Base-by-base conservation (phyloP, 2,329 filamentous ascomycete species). In the Alternaria brassicae region DNA sequence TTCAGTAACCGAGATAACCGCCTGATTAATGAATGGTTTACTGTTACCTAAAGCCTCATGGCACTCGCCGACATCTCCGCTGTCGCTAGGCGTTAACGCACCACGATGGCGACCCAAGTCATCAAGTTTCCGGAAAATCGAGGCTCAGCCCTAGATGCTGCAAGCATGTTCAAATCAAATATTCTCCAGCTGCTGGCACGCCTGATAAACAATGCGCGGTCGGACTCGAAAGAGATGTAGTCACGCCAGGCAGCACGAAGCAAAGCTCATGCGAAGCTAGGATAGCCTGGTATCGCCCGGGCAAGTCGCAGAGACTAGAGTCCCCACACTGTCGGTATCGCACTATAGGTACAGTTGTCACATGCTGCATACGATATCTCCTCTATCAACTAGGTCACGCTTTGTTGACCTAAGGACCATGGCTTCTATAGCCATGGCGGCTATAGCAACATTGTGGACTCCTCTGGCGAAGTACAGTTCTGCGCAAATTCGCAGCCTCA, bases 231-330 rank as follows among this genome's bases (percentile, higher is more conserved):
- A 30, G 23, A 17, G 13, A 21, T 32, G 19, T 17, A 52, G 17
- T 9, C 13, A 47, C 44, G 25, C 27, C 36, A n/a, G 21, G 36
- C 28, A 34, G 25, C 36, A 32, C 25, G 25, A 21, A 47, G 41
- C 52, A 41, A 47, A 34, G 42, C 47, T 47, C 41, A 47, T 54
- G 40, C 52, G 32, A 47, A 32, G 25, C 52, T 27, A 47, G 41
- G 23, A 44, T 32, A 21, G 17, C 32, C 52, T 47, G 13, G 52
- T 36, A 36, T 37, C 17, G 21, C 41, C 52, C 52, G 34, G 52
- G 52, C 32, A 45, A 34, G 17, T 36, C 34, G 34, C 48, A 50
- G 32, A n/a, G 23, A 27, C 52, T 21, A 27, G 15, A 40, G 40
- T 53, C 23, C 23, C 51, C 40, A 34, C 30, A 53, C 40, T 53